These are phyloP conservation scores for Scedosporium aurantiacum DNA, from an alignment of 2,329 filamentous ascomycete species.

Conservation along the genomic window DNA sequence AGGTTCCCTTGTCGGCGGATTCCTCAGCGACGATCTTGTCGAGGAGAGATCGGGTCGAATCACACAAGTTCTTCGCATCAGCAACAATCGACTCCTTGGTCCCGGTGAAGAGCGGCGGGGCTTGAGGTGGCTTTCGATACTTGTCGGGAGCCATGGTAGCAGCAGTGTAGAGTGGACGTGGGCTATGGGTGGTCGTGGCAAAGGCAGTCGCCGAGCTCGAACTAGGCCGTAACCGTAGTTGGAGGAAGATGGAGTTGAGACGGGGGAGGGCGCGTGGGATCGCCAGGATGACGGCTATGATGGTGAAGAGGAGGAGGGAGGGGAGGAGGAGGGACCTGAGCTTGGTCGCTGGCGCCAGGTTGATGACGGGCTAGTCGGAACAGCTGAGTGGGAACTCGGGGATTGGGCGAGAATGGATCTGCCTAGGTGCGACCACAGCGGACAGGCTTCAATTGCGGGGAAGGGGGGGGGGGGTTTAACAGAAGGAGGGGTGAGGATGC, in stretches of 20 bases:
- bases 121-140: constrained; percentile 65
- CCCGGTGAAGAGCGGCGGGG: constrained; percentile 66
- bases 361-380: not conserved
- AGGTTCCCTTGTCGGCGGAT: constrained; percentile 38
- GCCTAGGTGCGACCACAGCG: not conserved
- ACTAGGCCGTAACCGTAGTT: constrained; percentile 32
- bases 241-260: constrained; percentile 45
- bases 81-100: constrained; percentile 58
- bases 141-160: constrained; percentile 54
- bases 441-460: not conserved
- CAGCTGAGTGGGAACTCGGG: not conserved
- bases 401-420: not conserved
- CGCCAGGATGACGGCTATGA: constrained; percentile 54
- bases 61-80: constrained; percentile 56
- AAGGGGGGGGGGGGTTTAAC: not conserved
- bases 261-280: constrained; percentile 47
- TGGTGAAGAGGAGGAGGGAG: constrained; percentile 44
- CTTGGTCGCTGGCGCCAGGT: constrained; percentile 7
- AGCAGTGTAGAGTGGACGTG: constrained; percentile 22
- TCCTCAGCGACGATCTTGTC: constrained; percentile 58
- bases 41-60: constrained; percentile 48
- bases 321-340: constrained; percentile 4
- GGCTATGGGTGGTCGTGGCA: constrained; percentile 15
- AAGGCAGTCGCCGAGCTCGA: constrained; percentile 8
- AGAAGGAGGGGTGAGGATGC: not conserved